Evolutionary conservation across 1,284 basidiomycete genomes (phyloP).

Genomic region (Ustilago shanxiensis): DNA sequence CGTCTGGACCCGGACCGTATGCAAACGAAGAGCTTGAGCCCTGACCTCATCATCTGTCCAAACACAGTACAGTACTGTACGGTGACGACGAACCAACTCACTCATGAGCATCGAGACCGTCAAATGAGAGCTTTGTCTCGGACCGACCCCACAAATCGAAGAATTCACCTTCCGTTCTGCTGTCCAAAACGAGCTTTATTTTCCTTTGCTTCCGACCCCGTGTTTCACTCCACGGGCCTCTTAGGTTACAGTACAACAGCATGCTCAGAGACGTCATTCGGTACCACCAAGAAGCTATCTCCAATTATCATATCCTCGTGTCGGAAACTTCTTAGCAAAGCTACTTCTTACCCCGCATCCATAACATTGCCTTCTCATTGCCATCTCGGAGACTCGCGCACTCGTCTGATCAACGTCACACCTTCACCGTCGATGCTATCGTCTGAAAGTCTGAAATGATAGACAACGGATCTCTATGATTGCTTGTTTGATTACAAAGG

Average conservation of each 20-base stretch:
- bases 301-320: background rate
- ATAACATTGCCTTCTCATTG: background rate
- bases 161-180: background rate
- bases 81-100: background rate
- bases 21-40: too few relatives aligned
- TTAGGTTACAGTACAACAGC: too few relatives aligned
- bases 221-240: background rate
- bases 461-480: background rate
- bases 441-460: too few relatives aligned
- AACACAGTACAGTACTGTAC: background rate
- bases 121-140: background rate
- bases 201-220: background rate
- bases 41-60: background rate
- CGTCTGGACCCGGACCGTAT: background rate
- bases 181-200: conserved; percentile 1
- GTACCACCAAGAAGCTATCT: too few relatives aligned
- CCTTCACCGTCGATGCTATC: too few relatives aligned
- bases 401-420: too few relatives aligned
- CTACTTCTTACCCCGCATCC: background rate
- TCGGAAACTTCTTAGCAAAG: conserved; percentile 10
- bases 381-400: background rate
- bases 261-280: background rate
- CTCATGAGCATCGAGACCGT: background rate
- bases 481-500: conserved; percentile 1
- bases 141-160: conserved; percentile 3